Base-by-base conservation (phyloP, 306 rosid genomes). In the Dalbergia cultrata region DNA sequence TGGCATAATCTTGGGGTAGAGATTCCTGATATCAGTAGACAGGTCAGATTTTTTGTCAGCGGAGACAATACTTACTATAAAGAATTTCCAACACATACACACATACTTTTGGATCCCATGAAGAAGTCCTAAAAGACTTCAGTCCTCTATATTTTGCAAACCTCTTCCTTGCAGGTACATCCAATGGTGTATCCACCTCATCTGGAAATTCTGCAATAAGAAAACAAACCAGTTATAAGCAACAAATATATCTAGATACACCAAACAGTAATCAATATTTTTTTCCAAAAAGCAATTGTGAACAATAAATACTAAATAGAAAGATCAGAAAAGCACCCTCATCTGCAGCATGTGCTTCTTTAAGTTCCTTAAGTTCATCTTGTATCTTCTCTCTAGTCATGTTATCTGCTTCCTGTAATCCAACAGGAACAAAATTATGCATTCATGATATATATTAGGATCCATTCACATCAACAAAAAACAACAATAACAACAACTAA, bases 151-250 rank as follows among this genome's bases (percentile, higher is more conserved):
- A 95, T 81, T 92, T 95, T 9, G 93, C 94, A 83, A 91, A 95
- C 35, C 98, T 93, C 83, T 89, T 88, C 83, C 96, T 92, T 71
- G 98, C 97, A 74, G 94, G 90, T 75, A 79, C 74, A 59, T 95
- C 99, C 57, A 95, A 8, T 14, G 99, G 99, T 66, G 99, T 89
- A 84, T 95, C 99, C 52, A 95, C 97, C 89, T 95, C 99, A 86
- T 95, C 99, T 0, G 99, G 99, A 84, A 72, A 92, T 82, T 93
- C 99, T 95, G 90, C 33, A 86, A 85, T 47, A 74, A 13, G 56
- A 78, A 52, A 35, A 72, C 35, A 63, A 81, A 78, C 17, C 39
- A 80, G 65, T 67, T 62, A 43, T 34, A 22, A 65, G 63, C 43
- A 81, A 35, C 31, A 65, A 21, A 63, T 35, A 12, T 26, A 5